Evolutionary conservation across 768 basidiomycete species (phyloP), one percentile per base, ranked within the genome.

Genomic region (Rhizopogon vulgaris): DNA sequence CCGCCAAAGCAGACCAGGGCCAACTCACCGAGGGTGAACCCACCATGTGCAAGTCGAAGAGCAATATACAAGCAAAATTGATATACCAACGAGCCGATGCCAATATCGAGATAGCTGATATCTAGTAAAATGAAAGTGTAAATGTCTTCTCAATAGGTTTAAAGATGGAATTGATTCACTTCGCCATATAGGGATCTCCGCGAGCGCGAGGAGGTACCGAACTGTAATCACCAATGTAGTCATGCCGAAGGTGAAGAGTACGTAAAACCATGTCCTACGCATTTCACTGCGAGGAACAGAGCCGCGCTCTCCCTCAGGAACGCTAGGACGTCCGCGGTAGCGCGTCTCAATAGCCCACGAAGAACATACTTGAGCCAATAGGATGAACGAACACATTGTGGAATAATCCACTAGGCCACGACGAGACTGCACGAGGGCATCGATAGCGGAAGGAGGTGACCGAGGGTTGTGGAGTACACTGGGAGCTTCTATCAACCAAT

Each of bases 11-110:
- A 87, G 15, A 95, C 90, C 24, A 97, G 70, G 24, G 86, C 87
- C 15, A 98, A 78, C 66, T 99, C 96, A 30, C 96, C 96, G 1
- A 99, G 78, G 0, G 94, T 98, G 69, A 98, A 94, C 10, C 90
- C 90, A n/a, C 88, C 81, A 60, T 96, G 88, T 4, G 94, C 94
- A 40, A 99, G 76, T 22, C 96, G 81, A 38, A 96, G 77, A 38
- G 89, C 88, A 42, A 88, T 76, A 67, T 98, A 99, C 41, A 98
- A 73, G 47, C 91, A 83, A 63, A 94, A 87, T 65, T 97, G 96
- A 66, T 87, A 96, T 70, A 94, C 92, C 39, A 88, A 63, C 2
- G 91, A 83, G 34, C 80, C 78, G 22, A 87, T 71, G 12, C 79
- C 69, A 51, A 90, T 75, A 60, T 97, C 94, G 51, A 89, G 81